Percentiles rank a stretch among this genome's conserved stretches.
phyloP scores from a whole-genome alignment of 106 monocot species.

The Cymbidium sinense region DNA sequence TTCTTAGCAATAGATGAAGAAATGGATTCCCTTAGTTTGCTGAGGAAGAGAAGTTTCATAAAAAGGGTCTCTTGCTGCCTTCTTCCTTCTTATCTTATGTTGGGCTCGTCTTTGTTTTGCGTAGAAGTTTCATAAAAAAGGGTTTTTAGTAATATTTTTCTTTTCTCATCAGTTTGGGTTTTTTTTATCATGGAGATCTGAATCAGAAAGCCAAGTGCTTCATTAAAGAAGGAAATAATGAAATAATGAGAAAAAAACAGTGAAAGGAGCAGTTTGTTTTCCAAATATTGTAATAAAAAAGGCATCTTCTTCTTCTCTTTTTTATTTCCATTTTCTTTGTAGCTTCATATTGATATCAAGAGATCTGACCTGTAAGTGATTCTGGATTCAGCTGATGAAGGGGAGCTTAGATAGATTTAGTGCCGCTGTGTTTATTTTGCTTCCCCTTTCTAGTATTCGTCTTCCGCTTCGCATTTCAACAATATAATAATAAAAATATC shows the following conservation, averaged over 20 bases:
- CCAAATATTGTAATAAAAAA: background rate
- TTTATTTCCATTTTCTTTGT: background rate
- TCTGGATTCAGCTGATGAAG: background rate
- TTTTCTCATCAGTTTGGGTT: background rate
- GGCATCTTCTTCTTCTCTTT: constrained; percentile 3
- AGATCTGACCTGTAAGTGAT: background rate
- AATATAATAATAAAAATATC: background rate
- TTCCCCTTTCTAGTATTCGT: constrained; percentile 17
- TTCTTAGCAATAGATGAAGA: background rate
- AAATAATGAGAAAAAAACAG: background rate
- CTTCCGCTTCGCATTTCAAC: constrained; percentile 5
- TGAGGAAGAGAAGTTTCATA: background rate
- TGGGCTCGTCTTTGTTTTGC: background rate
- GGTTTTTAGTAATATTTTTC: background rate
- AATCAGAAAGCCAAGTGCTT: background rate
- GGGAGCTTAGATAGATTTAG: constrained; percentile 29
- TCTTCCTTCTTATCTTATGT: background rate
- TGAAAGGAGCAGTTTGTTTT: background rate
- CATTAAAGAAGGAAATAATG: background rate
- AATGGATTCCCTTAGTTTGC: background rate
- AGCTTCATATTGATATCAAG: background rate
- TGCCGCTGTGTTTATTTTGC: constrained; percentile 17
- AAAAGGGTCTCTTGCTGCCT: constrained; percentile 7
- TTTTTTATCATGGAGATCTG: constrained; percentile 4
- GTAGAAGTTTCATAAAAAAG: background rate